Conservation (phyloP, 495 filamentous ascomycete species). For the Niebla homalea region DNA sequence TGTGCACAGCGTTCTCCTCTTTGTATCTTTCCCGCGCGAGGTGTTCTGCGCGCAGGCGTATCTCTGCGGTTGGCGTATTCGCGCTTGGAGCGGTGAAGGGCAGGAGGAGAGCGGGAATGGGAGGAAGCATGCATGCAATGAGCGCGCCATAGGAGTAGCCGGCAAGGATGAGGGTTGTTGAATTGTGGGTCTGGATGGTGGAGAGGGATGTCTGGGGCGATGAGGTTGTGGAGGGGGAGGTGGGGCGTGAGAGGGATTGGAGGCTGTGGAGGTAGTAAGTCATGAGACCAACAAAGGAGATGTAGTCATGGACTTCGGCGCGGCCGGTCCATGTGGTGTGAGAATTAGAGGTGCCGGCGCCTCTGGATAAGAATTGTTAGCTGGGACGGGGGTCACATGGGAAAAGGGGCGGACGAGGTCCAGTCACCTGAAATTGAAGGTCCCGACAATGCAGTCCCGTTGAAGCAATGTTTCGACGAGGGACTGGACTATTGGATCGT, state of each 20-base stretch:
- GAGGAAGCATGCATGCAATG: slow-evolving; percentile 59
- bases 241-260: neutral
- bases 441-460: slow-evolving; percentile 61
- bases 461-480: slow-evolving; percentile 49
- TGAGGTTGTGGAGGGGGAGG: too few relatives aligned
- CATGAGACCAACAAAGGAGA: slow-evolving; percentile 65
- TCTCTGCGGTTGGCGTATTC: slow-evolving; percentile 47
- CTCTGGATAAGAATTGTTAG: slow-evolving; percentile 35
- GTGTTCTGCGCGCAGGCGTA: slow-evolving; percentile 50
- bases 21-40: slow-evolving; percentile 29
- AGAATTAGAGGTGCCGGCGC: slow-evolving; percentile 60
- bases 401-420: neutral
- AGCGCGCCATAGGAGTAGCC: slow-evolving; percentile 92
- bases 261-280: slow-evolving; percentile 49
- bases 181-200: neutral
- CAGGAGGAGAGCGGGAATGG: slow-evolving; percentile 40
- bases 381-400: too few relatives aligned
- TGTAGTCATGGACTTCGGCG: slow-evolving; percentile 69
- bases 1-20: slow-evolving; percentile 24
- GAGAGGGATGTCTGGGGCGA: neutral
- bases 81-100: slow-evolving; percentile 38
- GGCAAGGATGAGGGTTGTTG: slow-evolving; percentile 41
- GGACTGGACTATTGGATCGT: slow-evolving; percentile 62
- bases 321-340: slow-evolving; percentile 75
- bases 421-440: slow-evolving; percentile 81